These are phyloP conservation scores for Dendrobium officinale DNA, from an alignment of 106 monocot species.

Conservation along the genomic window DNA sequence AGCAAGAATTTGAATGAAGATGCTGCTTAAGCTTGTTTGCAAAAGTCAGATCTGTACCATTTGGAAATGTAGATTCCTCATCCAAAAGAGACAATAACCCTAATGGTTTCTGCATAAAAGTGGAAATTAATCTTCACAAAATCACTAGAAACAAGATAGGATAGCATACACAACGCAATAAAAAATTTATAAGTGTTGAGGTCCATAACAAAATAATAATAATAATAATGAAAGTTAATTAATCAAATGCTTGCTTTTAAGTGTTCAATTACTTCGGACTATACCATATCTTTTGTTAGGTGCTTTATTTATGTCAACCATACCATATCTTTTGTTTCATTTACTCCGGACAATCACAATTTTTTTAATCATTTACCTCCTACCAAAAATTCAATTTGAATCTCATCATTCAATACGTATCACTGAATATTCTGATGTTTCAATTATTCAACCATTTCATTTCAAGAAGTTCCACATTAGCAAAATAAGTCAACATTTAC, in stretches of 20 bases:
- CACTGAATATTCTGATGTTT: neutral
- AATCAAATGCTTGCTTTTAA: too few relatives aligned
- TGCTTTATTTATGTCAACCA: neutral
- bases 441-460: neutral
- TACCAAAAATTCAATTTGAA: neutral
- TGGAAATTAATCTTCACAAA: neutral
- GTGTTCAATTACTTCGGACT: neutral
- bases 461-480: neutral
- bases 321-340: neutral
- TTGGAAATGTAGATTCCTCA: constrained; percentile 98
- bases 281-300: neutral
- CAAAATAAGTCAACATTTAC: neutral
- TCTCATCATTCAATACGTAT: neutral
- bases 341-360: neutral
- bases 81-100: constrained; percentile 90
- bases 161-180: neutral
- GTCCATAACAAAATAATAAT: neutral
- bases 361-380: neutral
- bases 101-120: constrained; percentile 75
- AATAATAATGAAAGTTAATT: neutral
- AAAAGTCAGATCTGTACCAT: constrained; percentile 92
- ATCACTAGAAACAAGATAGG: neutral
- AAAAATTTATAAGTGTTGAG: neutral
- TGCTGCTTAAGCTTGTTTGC: constrained; percentile 95
- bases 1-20: constrained; percentile 73